Conservation (phyloP, 129 eudicot genomes). For the Rutidosis leptorrhynchoides region DNA sequence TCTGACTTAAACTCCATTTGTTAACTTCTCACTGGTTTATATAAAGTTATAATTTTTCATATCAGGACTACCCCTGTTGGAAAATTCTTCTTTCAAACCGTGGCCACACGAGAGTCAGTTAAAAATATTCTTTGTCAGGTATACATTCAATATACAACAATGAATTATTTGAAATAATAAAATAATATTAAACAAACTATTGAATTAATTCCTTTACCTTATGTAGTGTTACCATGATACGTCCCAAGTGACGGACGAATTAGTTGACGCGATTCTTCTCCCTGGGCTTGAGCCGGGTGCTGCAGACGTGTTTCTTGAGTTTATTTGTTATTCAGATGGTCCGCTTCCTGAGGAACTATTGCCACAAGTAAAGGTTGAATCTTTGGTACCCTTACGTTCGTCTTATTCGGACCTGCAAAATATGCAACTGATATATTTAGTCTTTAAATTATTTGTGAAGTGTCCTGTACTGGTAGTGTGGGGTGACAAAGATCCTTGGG, state of each 20-base stretch:
- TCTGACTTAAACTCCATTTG: background rate
- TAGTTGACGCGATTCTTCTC: constrained; percentile 67
- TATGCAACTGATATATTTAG: constrained; percentile 5
- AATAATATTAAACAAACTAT: background rate
- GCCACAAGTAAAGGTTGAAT: constrained; percentile 83
- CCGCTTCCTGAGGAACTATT: constrained; percentile 96
- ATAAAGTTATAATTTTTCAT: constrained; percentile 1
- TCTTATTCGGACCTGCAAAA: background rate
- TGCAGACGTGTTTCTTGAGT: constrained; percentile 92
- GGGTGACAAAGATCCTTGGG: constrained; percentile 99
- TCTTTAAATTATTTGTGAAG: constrained; percentile 34
- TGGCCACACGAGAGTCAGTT: constrained; percentile 79
- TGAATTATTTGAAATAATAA: background rate
- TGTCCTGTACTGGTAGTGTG: constrained; percentile 91
- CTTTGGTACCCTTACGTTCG: background rate
- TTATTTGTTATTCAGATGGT: constrained; percentile 90
- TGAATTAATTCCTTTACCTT: background rate
- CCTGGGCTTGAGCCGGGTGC: constrained; percentile 99
- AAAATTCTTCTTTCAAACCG: constrained; percentile 60
- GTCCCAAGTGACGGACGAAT: constrained; percentile 90
- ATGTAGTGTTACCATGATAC: constrained; percentile 92
- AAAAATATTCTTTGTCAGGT: constrained; percentile 92
- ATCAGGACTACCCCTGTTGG: constrained; percentile 82
- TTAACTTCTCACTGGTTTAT: background rate
- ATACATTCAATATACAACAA: background rate